These are phyloP conservation scores for Huntiella omanensis DNA, from an alignment of 2,329 filamentous ascomycete species.

Conservation along the genomic window DNA sequence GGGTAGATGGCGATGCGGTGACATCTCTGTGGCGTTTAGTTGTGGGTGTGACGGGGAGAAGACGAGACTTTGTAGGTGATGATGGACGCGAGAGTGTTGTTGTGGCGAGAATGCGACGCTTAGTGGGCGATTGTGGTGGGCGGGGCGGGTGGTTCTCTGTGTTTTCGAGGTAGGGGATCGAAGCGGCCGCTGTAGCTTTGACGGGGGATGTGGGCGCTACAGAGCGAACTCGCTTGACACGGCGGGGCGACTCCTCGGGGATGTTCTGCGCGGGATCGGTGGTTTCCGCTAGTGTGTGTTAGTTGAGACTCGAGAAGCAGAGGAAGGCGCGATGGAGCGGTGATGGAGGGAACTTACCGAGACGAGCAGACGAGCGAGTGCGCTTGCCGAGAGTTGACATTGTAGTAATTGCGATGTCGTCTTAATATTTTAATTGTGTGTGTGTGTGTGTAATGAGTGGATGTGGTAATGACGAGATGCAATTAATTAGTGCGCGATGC, in stretches of 20 bases:
- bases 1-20: constrained; percentile 53
- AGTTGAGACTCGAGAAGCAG: no score
- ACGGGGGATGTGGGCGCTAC: not conserved
- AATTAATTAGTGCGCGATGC: no score
- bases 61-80: constrained; percentile 8
- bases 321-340: no score
- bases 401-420: not conserved
- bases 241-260: not conserved
- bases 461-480: constrained; percentile 1
- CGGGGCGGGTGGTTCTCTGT: constrained; percentile 8
- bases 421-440: not conserved
- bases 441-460: not conserved
- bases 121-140: not conserved
- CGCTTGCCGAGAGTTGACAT: constrained; percentile 11
- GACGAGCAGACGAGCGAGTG: constrained; percentile 8
- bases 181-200: not conserved
- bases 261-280: no score
- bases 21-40: constrained; percentile 72
- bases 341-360: constrained; percentile 6
- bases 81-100: not conserved
- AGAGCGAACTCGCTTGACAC: constrained; percentile 5
- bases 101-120: not conserved
- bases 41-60: constrained; percentile 41
- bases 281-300: no score
- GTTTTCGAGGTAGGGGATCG: not conserved